Base-by-base conservation (phyloP, 2,329 filamentous ascomycete genomes). In the Fusarium drepaniforme region DNA sequence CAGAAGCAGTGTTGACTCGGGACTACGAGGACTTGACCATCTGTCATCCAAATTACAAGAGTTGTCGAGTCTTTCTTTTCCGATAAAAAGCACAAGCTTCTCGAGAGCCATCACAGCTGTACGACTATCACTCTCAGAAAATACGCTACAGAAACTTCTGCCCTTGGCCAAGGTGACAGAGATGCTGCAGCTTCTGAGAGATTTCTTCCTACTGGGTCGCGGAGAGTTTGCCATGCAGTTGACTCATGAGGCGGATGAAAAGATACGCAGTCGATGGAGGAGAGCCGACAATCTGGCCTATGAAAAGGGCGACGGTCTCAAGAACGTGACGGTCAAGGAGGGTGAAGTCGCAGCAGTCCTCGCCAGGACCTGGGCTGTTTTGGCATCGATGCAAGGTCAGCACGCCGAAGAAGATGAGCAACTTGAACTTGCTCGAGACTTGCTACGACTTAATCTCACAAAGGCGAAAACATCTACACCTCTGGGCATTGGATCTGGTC, bases 211-310 rank as follows among this genome's bases (percentile, higher is more conserved):
- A 3, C 88, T 99, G 0, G 93, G 93, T 1, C 90, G 94, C 38
- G 96, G 96, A 63, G 97, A 98, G 81, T 99, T 99, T 81, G 95
- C 96, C 23, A 92, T 97, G 83, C 93, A 93, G 0, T 84, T 99
- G 30, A 94, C 97, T 1, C 90, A 93, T 40, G 94, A 98, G 84
- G 95, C 96, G 1, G 95, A 98, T 76, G 90, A 93, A 65, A 93
- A 92, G 76, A 89, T 97, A 28, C 89, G 91, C n/a, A 92, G 90
- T 74, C 91, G 94, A 60, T 94, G 94, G 88, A 90, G 88, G 76
- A 86, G 91, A 73, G 86, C 90, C 13, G 89, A 90, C 44, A 91
- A 90, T 64, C 80, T 91, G 8, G 87, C 86, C 2, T 88, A 87
- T 80, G 88, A 90, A 79, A 89, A 88, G 78, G 82, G 88, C 80